Evolutionary conservation across 2,329 filamentous ascomycete genomes (phyloP).

Genomic region (Monosporascus sp.): DNA sequence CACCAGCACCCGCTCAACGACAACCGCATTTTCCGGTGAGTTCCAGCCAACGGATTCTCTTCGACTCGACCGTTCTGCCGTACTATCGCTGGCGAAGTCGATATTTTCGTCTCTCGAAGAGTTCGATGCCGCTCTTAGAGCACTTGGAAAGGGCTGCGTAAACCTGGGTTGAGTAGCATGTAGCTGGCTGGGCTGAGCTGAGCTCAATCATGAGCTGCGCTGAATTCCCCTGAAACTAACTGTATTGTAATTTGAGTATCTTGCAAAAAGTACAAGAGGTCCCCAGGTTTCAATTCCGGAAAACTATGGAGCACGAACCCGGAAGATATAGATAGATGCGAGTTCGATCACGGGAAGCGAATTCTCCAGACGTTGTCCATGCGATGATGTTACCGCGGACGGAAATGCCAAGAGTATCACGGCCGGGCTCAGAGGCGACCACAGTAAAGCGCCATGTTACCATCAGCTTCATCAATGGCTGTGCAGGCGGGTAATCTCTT

Average conservation of each 20-base stretch:
- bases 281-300: background rate
- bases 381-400: no score
- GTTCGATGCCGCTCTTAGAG: no score
- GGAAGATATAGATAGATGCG: background rate
- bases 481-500: constrained; percentile 2
- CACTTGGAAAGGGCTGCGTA: no score
- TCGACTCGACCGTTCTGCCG: background rate
- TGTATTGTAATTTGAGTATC: no score
- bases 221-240: no score
- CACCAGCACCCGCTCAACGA: constrained; percentile 16
- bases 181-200: no score
- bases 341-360: background rate
- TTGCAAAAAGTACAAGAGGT: background rate
- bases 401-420: background rate
- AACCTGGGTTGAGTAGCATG: no score
- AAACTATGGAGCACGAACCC: background rate
- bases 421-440: background rate
- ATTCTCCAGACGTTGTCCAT: no score
- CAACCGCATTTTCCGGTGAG: background rate
- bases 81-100: background rate
- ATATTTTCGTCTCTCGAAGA: no score
- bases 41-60: background rate
- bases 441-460: constrained; percentile 1
- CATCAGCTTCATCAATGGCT: background rate
- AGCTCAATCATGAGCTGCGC: no score